Percentiles rank a stretch among this genome's conserved stretches.
Conservation (phyloP, 306 rosid genomes). For the Vigna unguiculata region DNA sequence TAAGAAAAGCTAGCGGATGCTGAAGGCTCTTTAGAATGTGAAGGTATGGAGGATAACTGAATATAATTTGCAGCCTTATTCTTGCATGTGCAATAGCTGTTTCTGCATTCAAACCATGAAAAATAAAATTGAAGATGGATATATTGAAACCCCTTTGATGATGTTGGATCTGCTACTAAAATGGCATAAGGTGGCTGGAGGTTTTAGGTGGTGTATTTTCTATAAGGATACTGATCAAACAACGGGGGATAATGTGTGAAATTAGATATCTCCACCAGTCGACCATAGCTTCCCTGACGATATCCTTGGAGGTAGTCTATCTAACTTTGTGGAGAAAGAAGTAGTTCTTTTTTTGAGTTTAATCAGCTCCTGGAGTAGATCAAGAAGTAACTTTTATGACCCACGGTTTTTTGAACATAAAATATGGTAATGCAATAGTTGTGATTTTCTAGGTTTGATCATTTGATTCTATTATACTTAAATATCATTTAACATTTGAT, state of each 20-base stretch:
- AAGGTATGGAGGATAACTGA: too few species aligned
- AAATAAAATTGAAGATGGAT: too few species aligned
- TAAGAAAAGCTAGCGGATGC: too few species aligned
- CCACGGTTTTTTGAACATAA: neutral
- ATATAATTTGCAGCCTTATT: too few species aligned
- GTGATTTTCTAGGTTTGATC: neutral
- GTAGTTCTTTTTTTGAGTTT: neutral
- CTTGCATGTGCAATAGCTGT: too few species aligned
- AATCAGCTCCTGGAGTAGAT: neutral
- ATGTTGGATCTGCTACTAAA: constrained; percentile 7
- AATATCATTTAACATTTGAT: neutral
- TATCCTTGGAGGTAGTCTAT: neutral
- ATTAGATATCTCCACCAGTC: neutral
- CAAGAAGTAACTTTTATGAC: neutral
- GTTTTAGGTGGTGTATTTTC: neutral
- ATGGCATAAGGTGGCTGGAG: neutral
- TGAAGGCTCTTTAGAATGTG: too few species aligned
- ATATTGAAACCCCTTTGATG: too few species aligned
- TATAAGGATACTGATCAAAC: neutral
- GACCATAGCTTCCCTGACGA: neutral
- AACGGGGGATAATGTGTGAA: neutral
- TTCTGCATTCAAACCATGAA: too few species aligned
- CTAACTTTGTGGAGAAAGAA: neutral
- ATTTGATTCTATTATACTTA: constrained; percentile 3
- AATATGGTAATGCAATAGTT: neutral